Percentiles rank a stretch among this genome's conserved stretches.
phyloP scores from a whole-genome alignment of 2,329 filamentous ascomycete species.

The Magnaporthiopsis rhizophila region DNA sequence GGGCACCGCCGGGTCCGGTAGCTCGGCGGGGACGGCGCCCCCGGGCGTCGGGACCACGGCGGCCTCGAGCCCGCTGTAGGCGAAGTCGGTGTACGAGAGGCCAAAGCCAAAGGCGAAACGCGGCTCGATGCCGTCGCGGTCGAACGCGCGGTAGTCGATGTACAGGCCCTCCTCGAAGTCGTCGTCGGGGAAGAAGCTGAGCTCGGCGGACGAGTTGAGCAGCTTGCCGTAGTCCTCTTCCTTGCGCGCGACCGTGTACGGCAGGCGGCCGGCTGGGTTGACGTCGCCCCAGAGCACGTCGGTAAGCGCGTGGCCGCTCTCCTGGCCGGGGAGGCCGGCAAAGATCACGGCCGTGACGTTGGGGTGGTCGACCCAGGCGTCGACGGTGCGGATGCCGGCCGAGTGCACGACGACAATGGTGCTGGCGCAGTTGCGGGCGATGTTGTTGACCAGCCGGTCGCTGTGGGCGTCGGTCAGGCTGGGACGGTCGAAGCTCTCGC shows the following conservation, averaged over 20 bases:
- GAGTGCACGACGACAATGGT: slow-evolving; percentile 62
- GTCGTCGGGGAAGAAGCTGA: slow-evolving; percentile 50
- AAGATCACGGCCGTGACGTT: slow-evolving; percentile 56
- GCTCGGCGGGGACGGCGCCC: slow-evolving; percentile 25
- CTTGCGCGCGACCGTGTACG: slow-evolving; percentile 48
- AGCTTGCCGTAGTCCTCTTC: slow-evolving; percentile 41
- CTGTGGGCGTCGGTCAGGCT: slow-evolving; percentile 62
- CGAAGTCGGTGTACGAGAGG: slow-evolving; percentile 47
- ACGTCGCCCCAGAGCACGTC: slow-evolving; percentile 53
- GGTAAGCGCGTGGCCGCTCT: slow-evolving; percentile 51
- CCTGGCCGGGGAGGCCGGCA: slow-evolving; percentile 52
- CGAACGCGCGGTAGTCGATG: slow-evolving; percentile 49
- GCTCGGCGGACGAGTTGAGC: slow-evolving; percentile 15
- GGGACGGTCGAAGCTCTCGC: slow-evolving; percentile 65
- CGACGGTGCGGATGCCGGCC: slow-evolving; percentile 52
- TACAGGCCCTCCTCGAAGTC: slow-evolving; percentile 38
- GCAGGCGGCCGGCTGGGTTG: slow-evolving; percentile 49
- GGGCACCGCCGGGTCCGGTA: slow-evolving; percentile 33
- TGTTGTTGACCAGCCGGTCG: slow-evolving; percentile 46
- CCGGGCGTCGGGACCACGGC: slow-evolving; percentile 16
- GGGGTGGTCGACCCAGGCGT: slow-evolving; percentile 46
- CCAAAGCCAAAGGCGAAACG: slow-evolving; percentile 49
- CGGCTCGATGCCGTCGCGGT: slow-evolving; percentile 37
- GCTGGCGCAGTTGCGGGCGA: slow-evolving; percentile 43
- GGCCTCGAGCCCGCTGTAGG: slow-evolving; percentile 31